Evolutionary conservation across 1,284 basidiomycete species (phyloP).

Genomic region (Cryptococcus sp.): DNA sequence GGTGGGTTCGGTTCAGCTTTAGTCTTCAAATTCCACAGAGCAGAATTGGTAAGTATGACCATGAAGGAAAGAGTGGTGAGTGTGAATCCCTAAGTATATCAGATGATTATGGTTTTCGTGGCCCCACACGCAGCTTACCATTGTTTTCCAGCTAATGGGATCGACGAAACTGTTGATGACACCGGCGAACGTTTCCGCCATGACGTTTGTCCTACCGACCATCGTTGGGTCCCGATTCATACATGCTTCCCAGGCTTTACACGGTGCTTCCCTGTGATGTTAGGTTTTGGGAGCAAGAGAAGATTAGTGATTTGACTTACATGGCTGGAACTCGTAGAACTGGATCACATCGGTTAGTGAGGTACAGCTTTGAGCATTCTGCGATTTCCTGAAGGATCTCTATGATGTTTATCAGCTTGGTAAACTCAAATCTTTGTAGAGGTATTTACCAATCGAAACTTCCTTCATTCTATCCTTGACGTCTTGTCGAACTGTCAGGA

Average conservation of each 20-base stretch:
- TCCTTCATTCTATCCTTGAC: constrained; percentile 83
- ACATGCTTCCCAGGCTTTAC: constrained; percentile 86
- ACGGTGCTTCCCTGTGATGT: constrained; percentile 58
- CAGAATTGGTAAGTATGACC: constrained; percentile 74
- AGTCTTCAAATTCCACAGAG: constrained; percentile 55
- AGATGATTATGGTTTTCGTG: background rate
- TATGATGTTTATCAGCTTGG: constrained; percentile 32
- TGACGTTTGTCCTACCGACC: constrained; percentile 80
- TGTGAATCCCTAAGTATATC: constrained; percentile 60
- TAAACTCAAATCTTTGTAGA: too few relatives aligned
- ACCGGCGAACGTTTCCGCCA: constrained; percentile 91
- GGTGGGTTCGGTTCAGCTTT: constrained; percentile 32
- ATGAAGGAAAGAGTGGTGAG: constrained; percentile 72
- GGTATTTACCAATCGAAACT: constrained; percentile 73
- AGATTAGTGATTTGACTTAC: constrained; percentile 37
- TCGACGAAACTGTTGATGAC: constrained; percentile 96
- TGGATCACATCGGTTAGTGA: constrained; percentile 72
- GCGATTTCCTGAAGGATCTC: constrained; percentile 86
- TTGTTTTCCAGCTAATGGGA: constrained; percentile 92
- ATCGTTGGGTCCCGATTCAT: constrained; percentile 90
- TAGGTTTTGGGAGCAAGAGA: background rate
- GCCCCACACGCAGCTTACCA: constrained; percentile 52
- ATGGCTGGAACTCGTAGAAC: constrained; percentile 71
- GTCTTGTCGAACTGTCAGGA: constrained; percentile 83
- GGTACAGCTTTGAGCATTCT: constrained; percentile 71